A percentile compares a stretch with the other conserved stretches of the same genome.
Conservation (phyloP, 306 rosid species). For the Castanospermum australe region DNA sequence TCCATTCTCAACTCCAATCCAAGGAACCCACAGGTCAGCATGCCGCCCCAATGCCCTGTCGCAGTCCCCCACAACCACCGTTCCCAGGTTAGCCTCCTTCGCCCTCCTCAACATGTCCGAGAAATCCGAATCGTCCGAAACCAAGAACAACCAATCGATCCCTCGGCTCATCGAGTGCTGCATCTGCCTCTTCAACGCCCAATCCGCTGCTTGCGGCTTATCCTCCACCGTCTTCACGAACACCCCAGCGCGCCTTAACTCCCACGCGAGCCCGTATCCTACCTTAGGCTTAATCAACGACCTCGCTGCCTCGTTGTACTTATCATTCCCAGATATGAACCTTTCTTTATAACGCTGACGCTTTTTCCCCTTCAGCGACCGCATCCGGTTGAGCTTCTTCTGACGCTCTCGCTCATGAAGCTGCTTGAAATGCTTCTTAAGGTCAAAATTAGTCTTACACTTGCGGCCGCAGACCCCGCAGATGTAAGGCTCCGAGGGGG, state of each 20-base stretch:
- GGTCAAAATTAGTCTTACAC: constrained; percentile 60
- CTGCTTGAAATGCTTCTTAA: constrained; percentile 70
- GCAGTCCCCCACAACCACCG: constrained; percentile 84
- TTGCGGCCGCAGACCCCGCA: constrained; percentile 74
- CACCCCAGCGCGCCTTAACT: constrained; percentile 83
- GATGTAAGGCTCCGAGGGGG: constrained; percentile 52
- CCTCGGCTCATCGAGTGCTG: constrained; percentile 84
- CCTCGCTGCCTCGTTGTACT: constrained; percentile 72
- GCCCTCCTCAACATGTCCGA: constrained; percentile 81
- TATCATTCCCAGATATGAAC: constrained; percentile 52
- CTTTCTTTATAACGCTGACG: constrained; percentile 66
- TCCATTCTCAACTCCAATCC: constrained; percentile 83
- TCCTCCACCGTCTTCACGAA: constrained; percentile 82
- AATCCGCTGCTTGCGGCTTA: constrained; percentile 90
- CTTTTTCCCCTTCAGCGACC: constrained; percentile 59
- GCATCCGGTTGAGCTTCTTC: constrained; percentile 63
- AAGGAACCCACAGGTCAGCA: constrained; percentile 91
- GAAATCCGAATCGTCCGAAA: constrained; percentile 83
- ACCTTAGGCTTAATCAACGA: constrained; percentile 49
- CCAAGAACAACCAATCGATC: constrained; percentile 78
- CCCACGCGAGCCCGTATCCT: constrained; percentile 79
- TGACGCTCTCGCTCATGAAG: constrained; percentile 73
- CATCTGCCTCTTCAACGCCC: constrained; percentile 86
- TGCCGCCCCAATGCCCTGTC: constrained; percentile 68
- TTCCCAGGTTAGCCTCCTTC: constrained; percentile 65